Evolutionary conservation across 108 stramenopile genomes (phyloP).

Genomic region (Discostella pseudostelligera): DNA sequence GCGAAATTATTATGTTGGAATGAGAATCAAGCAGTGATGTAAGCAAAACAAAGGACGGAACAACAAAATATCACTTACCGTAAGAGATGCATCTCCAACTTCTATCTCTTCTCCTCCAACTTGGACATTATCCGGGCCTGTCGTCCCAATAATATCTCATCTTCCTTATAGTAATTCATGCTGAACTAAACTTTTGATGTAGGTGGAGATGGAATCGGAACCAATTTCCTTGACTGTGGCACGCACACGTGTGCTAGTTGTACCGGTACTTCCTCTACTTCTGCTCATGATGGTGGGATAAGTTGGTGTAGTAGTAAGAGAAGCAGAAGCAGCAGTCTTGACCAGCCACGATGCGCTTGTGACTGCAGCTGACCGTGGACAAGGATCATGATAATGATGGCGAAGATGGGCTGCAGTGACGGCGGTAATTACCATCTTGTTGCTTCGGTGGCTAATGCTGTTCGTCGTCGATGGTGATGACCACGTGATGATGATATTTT

Average conservation of each 20-base stretch:
- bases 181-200: constrained; percentile 55
- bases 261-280: background rate
- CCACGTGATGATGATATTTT: constrained; percentile 5
- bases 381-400: no score
- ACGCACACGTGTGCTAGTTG: constrained; percentile 31
- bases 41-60: background rate
- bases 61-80: constrained; percentile 37
- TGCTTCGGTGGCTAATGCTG: no score
- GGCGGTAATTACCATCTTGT: no score
- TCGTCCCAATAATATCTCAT: constrained; percentile 48
- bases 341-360: background rate
- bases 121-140: constrained; percentile 46
- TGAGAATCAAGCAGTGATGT: constrained; percentile 1
- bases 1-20: background rate
- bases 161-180: constrained; percentile 55
- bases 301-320: background rate
- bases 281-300: background rate
- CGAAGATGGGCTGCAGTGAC: no score
- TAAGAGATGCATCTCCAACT: constrained; percentile 39
- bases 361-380: no score
- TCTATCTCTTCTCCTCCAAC: constrained; percentile 47
- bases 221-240: constrained; percentile 63
- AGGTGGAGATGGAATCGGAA: constrained; percentile 50
- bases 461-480: background rate
- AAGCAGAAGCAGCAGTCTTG: background rate